Conservation (phyloP, 768 basidiomycete genomes). For the Naganishia vishniacii region DNA sequence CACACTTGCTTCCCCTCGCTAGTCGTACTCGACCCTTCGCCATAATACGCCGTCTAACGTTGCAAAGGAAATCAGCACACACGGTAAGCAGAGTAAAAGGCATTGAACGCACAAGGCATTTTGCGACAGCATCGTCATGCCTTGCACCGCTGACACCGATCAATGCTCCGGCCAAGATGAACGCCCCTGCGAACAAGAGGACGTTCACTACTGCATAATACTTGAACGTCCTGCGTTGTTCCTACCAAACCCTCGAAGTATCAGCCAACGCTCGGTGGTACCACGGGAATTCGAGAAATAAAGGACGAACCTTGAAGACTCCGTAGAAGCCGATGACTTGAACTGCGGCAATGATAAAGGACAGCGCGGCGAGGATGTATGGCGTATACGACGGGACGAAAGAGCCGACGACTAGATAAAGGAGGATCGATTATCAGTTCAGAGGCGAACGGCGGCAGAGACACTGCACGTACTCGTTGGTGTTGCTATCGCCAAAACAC, state of each 20-base stretch:
- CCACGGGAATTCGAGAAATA: neutral
- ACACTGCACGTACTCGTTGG: conserved; percentile 27
- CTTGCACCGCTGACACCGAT: conserved; percentile 70
- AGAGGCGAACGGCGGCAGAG: neutral
- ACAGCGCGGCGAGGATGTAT: conserved; percentile 67
- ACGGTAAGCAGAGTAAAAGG: neutral
- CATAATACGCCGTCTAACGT: conserved; percentile 9
- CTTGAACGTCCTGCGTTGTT: conserved; percentile 46
- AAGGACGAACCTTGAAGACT: conserved; percentile 60
- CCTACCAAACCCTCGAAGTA: too few species aligned
- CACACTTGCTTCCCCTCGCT: conserved; percentile 67
- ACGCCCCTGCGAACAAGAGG: conserved; percentile 53
- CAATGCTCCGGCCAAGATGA: conserved; percentile 74
- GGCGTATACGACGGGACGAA: conserved; percentile 71
- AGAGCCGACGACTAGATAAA: conserved; percentile 69
- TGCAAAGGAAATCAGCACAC: conserved; percentile 3
- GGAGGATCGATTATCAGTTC: neutral
- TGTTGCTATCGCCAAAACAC: conserved; percentile 40
- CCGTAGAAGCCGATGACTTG: conserved; percentile 83
- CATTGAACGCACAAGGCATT: conserved; percentile 55
- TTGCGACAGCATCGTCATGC: conserved; percentile 64
- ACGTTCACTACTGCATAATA: conserved; percentile 37
- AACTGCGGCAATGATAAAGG: conserved; percentile 66
- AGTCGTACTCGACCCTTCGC: conserved; percentile 27
- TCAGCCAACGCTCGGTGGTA: too few species aligned